phyloP scores from a whole-genome alignment of 768 basidiomycete genomes.

The Boletellus ananas region DNA sequence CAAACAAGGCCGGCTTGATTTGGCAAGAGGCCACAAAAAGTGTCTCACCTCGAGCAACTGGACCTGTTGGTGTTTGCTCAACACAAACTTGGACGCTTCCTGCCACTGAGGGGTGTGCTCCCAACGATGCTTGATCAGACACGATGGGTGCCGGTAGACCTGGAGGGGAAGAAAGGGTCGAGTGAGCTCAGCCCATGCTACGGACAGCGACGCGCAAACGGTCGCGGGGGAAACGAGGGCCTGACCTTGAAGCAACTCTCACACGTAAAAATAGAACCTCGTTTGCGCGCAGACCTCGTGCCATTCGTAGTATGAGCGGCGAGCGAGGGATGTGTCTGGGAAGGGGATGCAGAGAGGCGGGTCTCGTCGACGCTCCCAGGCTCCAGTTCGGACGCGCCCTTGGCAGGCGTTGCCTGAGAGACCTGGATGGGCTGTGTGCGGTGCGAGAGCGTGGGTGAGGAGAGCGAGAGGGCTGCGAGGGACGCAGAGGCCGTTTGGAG shows the following conservation, averaged over 20 bases:
- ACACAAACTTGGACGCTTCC: conserved; percentile 82
- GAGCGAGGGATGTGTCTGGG: conserved; percentile 3
- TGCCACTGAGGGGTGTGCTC: conserved; percentile 97
- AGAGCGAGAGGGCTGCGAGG: conserved; percentile 40
- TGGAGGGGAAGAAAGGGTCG: conserved; percentile 23
- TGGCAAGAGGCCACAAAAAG: background rate
- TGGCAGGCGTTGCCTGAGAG: background rate
- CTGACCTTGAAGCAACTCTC: conserved; percentile 91
- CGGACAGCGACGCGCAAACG: background rate
- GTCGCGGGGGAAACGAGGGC: background rate
- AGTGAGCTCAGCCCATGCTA: too few relatives aligned
- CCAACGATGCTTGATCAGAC: conserved; percentile 97
- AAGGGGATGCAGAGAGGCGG: conserved; percentile 9
- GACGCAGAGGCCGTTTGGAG: conserved; percentile 37
- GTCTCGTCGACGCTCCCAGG: conserved; percentile 16
- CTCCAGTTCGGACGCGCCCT: conserved; percentile 5
- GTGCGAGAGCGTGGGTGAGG: conserved; percentile 35
- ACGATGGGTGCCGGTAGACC: conserved; percentile 91
- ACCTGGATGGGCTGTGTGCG: conserved; percentile 16
- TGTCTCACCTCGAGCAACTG: conserved; percentile 87
- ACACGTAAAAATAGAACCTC: conserved; percentile 84
- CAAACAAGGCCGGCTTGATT: too few relatives aligned
- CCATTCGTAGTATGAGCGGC: conserved; percentile 11
- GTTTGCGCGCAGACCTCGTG: conserved; percentile 58
- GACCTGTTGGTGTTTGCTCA: conserved; percentile 97